Conservation (phyloP, 176 grass and related monocot genomes). For the Typha latifolia region DNA sequence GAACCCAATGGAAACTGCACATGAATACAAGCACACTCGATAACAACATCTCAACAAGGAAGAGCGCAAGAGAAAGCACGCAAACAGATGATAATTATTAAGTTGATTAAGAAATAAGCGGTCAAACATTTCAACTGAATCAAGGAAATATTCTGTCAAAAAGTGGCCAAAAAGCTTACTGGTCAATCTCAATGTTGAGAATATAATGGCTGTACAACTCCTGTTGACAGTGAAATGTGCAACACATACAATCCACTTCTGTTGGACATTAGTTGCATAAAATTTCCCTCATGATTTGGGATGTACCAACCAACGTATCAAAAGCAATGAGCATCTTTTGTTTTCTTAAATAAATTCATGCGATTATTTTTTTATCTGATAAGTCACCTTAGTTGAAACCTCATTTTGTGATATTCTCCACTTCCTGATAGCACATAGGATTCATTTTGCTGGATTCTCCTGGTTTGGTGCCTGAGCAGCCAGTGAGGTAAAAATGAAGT, state of each 20-base stretch:
- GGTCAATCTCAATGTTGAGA: too few relatives aligned
- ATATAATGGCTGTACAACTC: background rate
- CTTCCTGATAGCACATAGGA: background rate
- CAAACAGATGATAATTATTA: too few relatives aligned
- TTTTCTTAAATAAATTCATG: background rate
- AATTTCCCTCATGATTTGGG: too few relatives aligned
- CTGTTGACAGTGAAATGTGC: background rate
- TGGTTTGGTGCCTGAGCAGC: conserved; percentile 21
- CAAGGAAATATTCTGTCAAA: too few relatives aligned
- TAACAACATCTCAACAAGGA: too few relatives aligned
- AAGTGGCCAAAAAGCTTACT: too few relatives aligned
- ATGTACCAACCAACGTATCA: background rate
- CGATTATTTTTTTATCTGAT: background rate
- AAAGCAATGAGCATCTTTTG: background rate
- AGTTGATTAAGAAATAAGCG: too few relatives aligned
- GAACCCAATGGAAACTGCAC: too few relatives aligned
- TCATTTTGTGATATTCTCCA: background rate
- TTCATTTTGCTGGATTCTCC: conserved; percentile 43
- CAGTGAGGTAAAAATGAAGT: conserved; percentile 76
- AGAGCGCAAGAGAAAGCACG: too few relatives aligned
- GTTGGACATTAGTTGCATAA: too few relatives aligned
- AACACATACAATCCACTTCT: background rate
- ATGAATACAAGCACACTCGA: too few relatives aligned
- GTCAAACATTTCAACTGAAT: too few relatives aligned
- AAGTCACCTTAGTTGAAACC: background rate